phyloP scores from a whole-genome alignment of 345 rosid species.

The Raphanus raphanistrum region DNA sequence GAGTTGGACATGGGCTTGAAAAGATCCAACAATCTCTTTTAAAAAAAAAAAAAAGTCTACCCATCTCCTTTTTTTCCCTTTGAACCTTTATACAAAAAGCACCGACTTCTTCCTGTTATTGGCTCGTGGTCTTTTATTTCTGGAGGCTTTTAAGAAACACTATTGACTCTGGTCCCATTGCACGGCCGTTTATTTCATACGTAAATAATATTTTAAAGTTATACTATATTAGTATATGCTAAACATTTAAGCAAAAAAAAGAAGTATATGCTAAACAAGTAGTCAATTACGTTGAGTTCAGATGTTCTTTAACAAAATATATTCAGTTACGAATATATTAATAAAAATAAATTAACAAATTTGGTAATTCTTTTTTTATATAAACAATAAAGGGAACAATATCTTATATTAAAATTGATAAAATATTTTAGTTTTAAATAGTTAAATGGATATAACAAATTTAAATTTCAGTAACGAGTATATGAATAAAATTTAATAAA shows the following conservation, averaged over 20 bases:
- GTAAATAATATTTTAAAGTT: background rate
- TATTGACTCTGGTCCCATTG: background rate
- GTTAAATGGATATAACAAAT: background rate
- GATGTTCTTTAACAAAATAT: background rate
- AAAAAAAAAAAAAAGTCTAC: no score
- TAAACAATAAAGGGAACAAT: background rate
- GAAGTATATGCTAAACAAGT: background rate
- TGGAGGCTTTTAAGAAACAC: slow-evolving; percentile 3
- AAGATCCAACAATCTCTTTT: no score
- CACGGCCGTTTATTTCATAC: background rate
- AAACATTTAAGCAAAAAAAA: background rate
- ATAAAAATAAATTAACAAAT: background rate
- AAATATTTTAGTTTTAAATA: background rate
- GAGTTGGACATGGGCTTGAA: no score
- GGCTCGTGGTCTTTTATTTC: slow-evolving; percentile 10
- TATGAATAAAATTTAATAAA: background rate
- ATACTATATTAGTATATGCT: background rate
- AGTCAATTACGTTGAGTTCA: background rate
- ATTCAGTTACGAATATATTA: background rate
- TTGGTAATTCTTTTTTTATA: background rate
- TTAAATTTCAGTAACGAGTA: background rate
- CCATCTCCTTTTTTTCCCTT: background rate
- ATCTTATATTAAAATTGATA: background rate
- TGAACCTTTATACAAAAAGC: slow-evolving; percentile 24
- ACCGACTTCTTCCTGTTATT: slow-evolving; percentile 32